Base-by-base conservation (phyloP, 345 rosid species). In the Salix viminalis region DNA sequence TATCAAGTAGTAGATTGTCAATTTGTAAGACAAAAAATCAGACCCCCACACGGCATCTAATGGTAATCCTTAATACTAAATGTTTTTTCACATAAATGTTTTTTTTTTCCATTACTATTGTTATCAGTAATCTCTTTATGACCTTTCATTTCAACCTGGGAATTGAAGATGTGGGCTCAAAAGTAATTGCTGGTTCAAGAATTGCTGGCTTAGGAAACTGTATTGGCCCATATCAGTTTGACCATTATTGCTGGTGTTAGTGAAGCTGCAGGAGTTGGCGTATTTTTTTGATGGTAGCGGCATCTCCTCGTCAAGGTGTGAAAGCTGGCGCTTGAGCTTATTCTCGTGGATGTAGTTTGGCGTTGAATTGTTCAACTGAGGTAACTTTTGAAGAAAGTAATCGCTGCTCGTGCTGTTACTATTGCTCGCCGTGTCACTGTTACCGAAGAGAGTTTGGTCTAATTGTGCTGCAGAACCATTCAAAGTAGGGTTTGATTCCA, bases 121-220 rank as follows among this genome's bases (percentile, higher is more conserved):
- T 5, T 34, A 34, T 5, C 37, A 34, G 37, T 34, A 34, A 5
- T 34, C 7, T 16, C 5, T 13, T 23, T 1, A 0, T 41, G 67
- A 23, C 28, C 46, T 21, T 77, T 56, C 42, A 23, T 72, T 77
- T 84, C 65, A 89, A 23, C 90, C 89, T 68, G 86, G 91, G 75
- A 87, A 88, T 15, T 88, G 88, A 84, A 86, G 81, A 81, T 84
- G 82, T 67, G 88, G 89, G 76, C 85, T 85, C 82, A 87, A 70
- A 28, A 89, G 77, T 46, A 90, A 75, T 44, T 86, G 86, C 79
- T 88, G 95, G 74, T 83, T 85, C 81, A 84, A 81, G 80, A 85
- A 82, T 66, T 87, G 23, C 72, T 83, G 88, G 79, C 79, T 88
- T 60, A 85, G 74, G 56, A 83, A 85, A 83, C 58, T 83, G 84